These are phyloP conservation scores for Pleurotus ostreatus DNA, from an alignment of 768 basidiomycete genomes.

Conservation along the genomic window DNA sequence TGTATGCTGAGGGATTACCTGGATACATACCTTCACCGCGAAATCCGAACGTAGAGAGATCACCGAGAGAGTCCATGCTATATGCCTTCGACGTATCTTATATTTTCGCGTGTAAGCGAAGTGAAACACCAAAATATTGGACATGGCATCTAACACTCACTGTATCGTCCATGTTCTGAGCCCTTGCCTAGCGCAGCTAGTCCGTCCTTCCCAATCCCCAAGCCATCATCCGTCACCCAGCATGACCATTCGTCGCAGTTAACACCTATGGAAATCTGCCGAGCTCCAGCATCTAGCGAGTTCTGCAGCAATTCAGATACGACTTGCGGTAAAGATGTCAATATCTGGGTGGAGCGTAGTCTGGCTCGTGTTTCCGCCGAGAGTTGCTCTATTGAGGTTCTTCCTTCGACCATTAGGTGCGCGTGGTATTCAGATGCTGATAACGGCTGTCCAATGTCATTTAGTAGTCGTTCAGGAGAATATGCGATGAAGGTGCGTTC, in stretches of 20 bases:
- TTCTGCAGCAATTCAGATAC: conserved; percentile 89
- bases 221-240: conserved; percentile 84
- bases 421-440: too few relatives aligned
- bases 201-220: conserved; percentile 63
- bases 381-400: conserved; percentile 39
- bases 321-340: conserved; percentile 78
- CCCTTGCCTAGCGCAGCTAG: conserved; percentile 51
- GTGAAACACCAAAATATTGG: neutral
- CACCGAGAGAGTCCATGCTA: conserved; percentile 41
- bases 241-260: conserved; percentile 77
- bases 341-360: conserved; percentile 78
- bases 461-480: too few relatives aligned
- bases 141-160: conserved; percentile 38
- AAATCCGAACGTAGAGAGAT: conserved; percentile 76
- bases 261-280: conserved; percentile 65
- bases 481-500: too few relatives aligned
- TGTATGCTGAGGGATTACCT: neutral
- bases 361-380: conserved; percentile 59
- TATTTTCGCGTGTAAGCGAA: neutral
- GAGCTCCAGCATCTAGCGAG: conserved; percentile 77
- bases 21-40: conserved; percentile 78
- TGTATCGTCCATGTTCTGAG: conserved; percentile 57
- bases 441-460: too few relatives aligned
- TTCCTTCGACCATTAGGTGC: too few relatives aligned
- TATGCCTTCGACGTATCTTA: conserved; percentile 76